Conservation (phyloP, 78 protist genomes). For the Dictyostelium capitatum region DNA sequence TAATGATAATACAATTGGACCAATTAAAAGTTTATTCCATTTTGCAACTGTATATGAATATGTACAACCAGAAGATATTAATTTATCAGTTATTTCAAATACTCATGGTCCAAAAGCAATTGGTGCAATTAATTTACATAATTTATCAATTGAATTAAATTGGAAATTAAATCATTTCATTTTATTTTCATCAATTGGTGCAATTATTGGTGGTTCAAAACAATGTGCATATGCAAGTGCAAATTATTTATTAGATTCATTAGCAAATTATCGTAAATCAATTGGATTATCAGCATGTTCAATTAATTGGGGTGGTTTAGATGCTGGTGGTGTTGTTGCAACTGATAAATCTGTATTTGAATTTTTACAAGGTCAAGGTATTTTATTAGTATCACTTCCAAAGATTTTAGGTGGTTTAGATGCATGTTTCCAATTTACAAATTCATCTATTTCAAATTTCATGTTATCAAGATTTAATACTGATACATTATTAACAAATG, state of each 20-base stretch:
- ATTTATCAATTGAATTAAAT: constrained; percentile 19
- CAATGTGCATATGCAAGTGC: constrained; percentile 87
- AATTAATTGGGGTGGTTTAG: constrained; percentile 84
- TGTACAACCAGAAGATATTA: constrained; percentile 5
- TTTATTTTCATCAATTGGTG: constrained; percentile 81
- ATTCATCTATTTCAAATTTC: not conserved
- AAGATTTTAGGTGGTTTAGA: constrained; percentile 64
- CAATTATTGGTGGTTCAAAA: constrained; percentile 78
- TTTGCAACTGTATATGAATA: constrained; percentile 81
- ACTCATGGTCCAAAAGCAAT: constrained; percentile 78
- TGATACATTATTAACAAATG: not conserved
- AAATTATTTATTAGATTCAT: constrained; percentile 85
- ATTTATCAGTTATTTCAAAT: not conserved
- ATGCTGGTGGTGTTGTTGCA: constrained; percentile 65
- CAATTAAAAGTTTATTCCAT: constrained; percentile 69
- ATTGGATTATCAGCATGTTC: constrained; percentile 57
- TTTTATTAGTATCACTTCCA: constrained; percentile 16
- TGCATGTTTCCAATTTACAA: not conserved
- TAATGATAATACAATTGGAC: not conserved
- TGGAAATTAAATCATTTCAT: constrained; percentile 54
- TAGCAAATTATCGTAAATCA: constrained; percentile 48
- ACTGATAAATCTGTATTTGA: constrained; percentile 35
- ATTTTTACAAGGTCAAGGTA: constrained; percentile 46
- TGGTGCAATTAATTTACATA: constrained; percentile 84
- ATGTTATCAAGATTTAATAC: constrained; percentile 10